phyloP scores from a whole-genome alignment of 257 asterid species.

The Datura wrightii region DNA sequence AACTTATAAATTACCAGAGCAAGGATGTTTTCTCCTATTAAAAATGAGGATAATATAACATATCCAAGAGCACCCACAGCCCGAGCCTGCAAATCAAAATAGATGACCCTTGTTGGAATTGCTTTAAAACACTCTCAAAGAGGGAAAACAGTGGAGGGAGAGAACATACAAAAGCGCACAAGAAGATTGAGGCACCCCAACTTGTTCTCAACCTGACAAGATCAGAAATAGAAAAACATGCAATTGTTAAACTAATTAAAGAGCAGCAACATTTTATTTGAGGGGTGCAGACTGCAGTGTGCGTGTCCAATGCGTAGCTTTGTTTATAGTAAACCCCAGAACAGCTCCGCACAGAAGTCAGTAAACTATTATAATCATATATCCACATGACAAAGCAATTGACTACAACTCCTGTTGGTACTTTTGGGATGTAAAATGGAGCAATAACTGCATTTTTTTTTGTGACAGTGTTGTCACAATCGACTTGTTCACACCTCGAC shows the following conservation, averaged over 20 bases:
- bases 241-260: neutral
- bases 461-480: too few species aligned
- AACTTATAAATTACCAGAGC: slow-evolving; percentile 64
- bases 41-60: slow-evolving; percentile 76
- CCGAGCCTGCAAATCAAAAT: slow-evolving; percentile 68
- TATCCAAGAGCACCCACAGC: slow-evolving; percentile 84
- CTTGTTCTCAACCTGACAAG: slow-evolving; percentile 66
- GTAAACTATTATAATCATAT: neutral
- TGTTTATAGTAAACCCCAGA: neutral
- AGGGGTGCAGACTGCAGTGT: neutral
- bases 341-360: neutral
- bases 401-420: neutral
- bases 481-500: too few species aligned
- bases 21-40: slow-evolving; percentile 91
- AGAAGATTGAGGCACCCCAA: slow-evolving; percentile 78
- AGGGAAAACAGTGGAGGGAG: slow-evolving; percentile 38
- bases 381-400: neutral
- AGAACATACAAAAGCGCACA: slow-evolving; percentile 72
- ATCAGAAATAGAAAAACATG: slow-evolving; percentile 20
- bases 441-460: neutral
- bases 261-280: neutral
- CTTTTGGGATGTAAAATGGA: neutral
- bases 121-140: slow-evolving; percentile 28
- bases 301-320: neutral
- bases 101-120: slow-evolving; percentile 20